Conservation (phyloP, 2,329 filamentous ascomycete species). For the Aspergillus sp. region DNA sequence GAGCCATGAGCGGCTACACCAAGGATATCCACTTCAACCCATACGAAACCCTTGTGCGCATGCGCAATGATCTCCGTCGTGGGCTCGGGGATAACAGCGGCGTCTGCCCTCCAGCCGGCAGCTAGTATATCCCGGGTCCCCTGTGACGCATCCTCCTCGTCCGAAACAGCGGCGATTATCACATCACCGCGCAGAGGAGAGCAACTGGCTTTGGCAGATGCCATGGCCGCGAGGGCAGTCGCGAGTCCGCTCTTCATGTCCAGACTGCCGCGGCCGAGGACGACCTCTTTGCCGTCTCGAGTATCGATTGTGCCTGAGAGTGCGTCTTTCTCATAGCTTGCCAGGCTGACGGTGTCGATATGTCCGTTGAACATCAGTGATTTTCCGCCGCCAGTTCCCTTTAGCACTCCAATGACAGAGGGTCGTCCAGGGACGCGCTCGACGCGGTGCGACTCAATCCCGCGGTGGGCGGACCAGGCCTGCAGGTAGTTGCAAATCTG, state of each 20-base stretch:
- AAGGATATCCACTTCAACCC: constrained; percentile 35
- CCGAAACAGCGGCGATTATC: constrained; percentile 54
- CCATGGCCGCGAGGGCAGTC: constrained; percentile 45
- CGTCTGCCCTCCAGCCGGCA: constrained; percentile 56
- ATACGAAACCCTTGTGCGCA: constrained; percentile 53
- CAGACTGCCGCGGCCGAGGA: constrained; percentile 49
- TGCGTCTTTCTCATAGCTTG: constrained; percentile 49
- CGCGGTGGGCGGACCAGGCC: constrained; percentile 53
- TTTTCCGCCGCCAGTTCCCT: constrained; percentile 49
- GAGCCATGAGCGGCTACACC: constrained; percentile 39
- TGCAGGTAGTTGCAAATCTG: constrained; percentile 49
- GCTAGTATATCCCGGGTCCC: constrained; percentile 53
- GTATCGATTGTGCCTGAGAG: constrained; percentile 41
- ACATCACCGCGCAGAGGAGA: constrained; percentile 47
- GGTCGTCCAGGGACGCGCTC: constrained; percentile 50
- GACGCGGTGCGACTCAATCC: constrained; percentile 52
- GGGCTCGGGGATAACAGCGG: constrained; percentile 52
- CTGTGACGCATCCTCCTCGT: constrained; percentile 53
- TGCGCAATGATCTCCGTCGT: constrained; percentile 43
- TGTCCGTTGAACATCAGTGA: constrained; percentile 56
- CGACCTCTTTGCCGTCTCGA: constrained; percentile 33
- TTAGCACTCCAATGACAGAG: constrained; percentile 51
- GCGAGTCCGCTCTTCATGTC: constrained; percentile 57
- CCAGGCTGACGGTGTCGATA: constrained; percentile 52
- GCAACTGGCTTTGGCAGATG: constrained; percentile 35